Evolutionary conservation across 345 rosid genomes (phyloP), one percentile per base, ranked within the genome.

Genomic region (Salix purpurea): DNA sequence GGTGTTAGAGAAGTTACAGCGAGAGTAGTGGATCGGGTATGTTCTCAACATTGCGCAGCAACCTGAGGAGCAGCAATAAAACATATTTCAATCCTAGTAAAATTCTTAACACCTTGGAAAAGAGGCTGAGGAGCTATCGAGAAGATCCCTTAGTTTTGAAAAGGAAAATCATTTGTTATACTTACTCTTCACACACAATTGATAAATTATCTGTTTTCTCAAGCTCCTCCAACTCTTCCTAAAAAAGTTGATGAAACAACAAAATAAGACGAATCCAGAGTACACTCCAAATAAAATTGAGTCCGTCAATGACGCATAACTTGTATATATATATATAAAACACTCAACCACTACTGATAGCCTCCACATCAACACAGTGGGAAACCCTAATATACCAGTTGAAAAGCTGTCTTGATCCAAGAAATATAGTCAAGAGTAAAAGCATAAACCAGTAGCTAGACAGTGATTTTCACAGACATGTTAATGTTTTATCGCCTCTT

Each of bases 141-240:
- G 24, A 2, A 21, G 39, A 15, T 21, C 36, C 18, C 9, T n/a
- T 11, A 0, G 2, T 37, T 39, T 56, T 7, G 10, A 21, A 18
- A 52, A 6, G 13, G 28, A 54, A 56, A 15, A 60, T 44, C 50
- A 26, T 11, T 73, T 68, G 23, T 74, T 65, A 42, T 11, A 88
- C 97, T 90, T 87, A 91, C 97, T 83, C 92, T 56, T 83, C 85
- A 75, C 94, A 90, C 69, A 86, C 79, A 40, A 85, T 75, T 44
- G 92, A 88, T 36, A 86, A 82, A 30, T 72, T 84, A 62, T 80
- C 87, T 8, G 89, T 78, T 40, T 50, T 69, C 71, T 85, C 90
- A 9, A 91, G 86, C 80, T 85, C 89, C 39, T 84, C 86, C 89
- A 91, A 73, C 84, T 91, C 92, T 56, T 82, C 78, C 97, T 91